Percentiles rank a stretch among this genome's conserved stretches.
Conservation (phyloP, 768 basidiomycete genomes). For the Leucocoprinus leucothites region DNA sequence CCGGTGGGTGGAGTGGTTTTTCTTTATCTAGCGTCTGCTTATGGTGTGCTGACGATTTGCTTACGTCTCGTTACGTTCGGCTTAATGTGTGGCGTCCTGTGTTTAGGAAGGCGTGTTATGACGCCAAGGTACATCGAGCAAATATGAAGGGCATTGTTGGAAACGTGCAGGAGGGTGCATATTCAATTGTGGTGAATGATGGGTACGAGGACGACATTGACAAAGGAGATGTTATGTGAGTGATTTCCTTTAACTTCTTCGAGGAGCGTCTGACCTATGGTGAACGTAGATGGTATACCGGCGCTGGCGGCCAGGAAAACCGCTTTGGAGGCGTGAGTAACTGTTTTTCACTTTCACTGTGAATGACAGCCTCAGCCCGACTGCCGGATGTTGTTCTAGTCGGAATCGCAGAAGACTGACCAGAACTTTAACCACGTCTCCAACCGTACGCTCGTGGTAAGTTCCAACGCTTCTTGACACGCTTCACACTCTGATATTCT, state of each 20-base stretch:
- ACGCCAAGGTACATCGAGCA: constrained; percentile 25
- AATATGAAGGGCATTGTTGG: constrained; percentile 35
- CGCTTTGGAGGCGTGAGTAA: not conserved
- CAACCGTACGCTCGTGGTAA: constrained; percentile 26
- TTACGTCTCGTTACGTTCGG: too few species aligned
- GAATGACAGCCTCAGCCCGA: not conserved
- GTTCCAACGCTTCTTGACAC: not conserved
- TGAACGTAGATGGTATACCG: constrained; percentile 34
- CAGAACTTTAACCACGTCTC: constrained; percentile 33
- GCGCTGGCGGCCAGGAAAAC: constrained; percentile 27
- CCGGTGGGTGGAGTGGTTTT: not conserved
- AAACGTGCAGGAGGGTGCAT: constrained; percentile 27
- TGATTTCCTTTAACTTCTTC: not conserved
- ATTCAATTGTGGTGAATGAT: constrained; percentile 37
- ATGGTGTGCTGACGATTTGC: not conserved
- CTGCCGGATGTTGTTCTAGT: constrained; percentile 18
- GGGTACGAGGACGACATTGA: constrained; percentile 41
- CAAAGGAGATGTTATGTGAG: constrained; percentile 36
- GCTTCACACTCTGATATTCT: not conserved
- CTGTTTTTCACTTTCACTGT: not conserved
- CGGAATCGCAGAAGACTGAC: constrained; percentile 23
- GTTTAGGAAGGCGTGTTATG: constrained; percentile 24
- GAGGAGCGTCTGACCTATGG: not conserved
- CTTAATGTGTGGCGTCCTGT: not conserved
- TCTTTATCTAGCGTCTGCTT: not conserved